These are phyloP conservation scores for Paratinospora sagittata DNA, from an alignment of 164 flowering plant species.

Conservation along the genomic window DNA sequence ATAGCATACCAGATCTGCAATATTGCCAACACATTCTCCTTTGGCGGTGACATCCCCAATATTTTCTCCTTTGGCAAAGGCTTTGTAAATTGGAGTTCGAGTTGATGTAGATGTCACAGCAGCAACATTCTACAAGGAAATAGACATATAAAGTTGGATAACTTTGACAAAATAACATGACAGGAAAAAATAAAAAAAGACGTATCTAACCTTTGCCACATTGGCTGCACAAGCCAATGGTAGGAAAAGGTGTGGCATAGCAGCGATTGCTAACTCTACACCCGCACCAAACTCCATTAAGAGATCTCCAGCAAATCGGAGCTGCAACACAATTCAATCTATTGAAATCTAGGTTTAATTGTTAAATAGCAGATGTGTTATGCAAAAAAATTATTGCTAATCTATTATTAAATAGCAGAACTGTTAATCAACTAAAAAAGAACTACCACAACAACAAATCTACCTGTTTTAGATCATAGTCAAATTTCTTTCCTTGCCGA, in stretches of 20 bases:
- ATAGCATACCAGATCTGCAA: conserved; percentile 87
- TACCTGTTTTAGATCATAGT: conserved; percentile 96
- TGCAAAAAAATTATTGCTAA: neutral
- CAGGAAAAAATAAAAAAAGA: neutral
- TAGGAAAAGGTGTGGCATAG: conserved; percentile 87
- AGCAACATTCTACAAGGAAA: conserved; percentile 69
- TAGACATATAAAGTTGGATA: neutral
- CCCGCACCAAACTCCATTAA: conserved; percentile 98
- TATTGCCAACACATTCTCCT: conserved; percentile 97
- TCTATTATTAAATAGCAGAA: no score
- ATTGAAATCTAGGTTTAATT: neutral
- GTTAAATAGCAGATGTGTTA: neutral
- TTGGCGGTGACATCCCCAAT: conserved; percentile 99
- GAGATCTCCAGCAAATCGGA: conserved; percentile 93
- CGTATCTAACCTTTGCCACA: conserved; percentile 72
- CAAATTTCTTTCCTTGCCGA: conserved; percentile 97
- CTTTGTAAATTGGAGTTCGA: conserved; percentile 97
- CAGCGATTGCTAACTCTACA: conserved; percentile 91
- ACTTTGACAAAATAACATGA: neutral
- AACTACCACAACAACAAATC: neutral
- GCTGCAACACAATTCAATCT: conserved; percentile 35
- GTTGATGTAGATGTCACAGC: conserved; percentile 99
- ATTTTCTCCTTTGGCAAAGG: conserved; percentile 98
- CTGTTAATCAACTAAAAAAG: no score
- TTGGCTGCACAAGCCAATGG: conserved; percentile 99